Evolutionary conservation across 805 yeast species (phyloP).

Genomic region (Barnettozyma sucrosica): DNA sequence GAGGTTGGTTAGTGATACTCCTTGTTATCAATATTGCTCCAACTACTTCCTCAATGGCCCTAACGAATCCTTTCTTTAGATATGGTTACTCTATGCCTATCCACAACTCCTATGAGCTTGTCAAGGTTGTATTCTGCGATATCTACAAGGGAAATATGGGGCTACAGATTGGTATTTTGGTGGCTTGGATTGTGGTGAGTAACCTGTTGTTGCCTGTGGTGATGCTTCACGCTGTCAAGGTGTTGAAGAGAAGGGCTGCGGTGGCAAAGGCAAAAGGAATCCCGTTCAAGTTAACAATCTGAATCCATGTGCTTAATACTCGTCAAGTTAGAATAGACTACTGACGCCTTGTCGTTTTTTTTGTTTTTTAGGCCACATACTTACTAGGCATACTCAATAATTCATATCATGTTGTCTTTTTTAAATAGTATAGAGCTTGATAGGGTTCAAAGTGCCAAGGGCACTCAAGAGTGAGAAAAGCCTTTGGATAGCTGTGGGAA

Average conservation of each 20-base stretch:
- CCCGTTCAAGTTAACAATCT: background rate
- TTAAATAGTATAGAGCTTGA: no score
- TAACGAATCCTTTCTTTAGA: constrained; percentile 50
- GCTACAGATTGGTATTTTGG: constrained; percentile 49
- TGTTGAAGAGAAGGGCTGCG: constrained; percentile 1
- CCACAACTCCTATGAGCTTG: constrained; percentile 55
- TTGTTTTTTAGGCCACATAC: no score
- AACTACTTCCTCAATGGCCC: constrained; percentile 55
- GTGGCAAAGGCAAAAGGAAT: constrained; percentile 1
- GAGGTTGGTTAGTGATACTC: constrained; percentile 67
- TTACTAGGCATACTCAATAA: no score
- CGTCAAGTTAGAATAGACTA: no score
- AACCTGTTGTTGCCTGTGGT: constrained; percentile 39
- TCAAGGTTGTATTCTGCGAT: constrained; percentile 52
- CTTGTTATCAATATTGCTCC: constrained; percentile 61
- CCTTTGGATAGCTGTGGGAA: no score
- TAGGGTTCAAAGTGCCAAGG: no score
- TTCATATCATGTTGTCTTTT: no score
- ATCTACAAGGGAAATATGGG: constrained; percentile 54
- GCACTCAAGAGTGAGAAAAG: no score
- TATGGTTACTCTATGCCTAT: constrained; percentile 68
- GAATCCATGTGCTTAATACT: background rate
- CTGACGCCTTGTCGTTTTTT: no score
- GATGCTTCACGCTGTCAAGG: constrained; percentile 23
- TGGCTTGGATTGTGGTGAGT: constrained; percentile 53